These are phyloP conservation scores for Microstegium vimineum DNA, from an alignment of 176 grass and related monocot genomes.

Conservation along the genomic window DNA sequence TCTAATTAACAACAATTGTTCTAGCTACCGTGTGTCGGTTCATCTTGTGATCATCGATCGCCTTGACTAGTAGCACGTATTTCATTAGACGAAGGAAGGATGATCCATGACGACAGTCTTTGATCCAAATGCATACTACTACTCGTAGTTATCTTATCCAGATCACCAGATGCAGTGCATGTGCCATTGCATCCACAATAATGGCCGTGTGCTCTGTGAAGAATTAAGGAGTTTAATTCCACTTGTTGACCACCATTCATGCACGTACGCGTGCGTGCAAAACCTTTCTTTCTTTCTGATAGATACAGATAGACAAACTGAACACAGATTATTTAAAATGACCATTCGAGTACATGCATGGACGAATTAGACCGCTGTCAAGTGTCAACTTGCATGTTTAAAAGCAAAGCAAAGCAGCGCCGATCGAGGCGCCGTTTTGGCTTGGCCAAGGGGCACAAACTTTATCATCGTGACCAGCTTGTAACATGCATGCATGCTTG, in stretches of 20 bases:
- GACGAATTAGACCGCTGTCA: neutral
- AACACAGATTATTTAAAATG: neutral
- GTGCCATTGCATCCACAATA: no score
- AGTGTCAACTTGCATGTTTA: constrained; percentile 8
- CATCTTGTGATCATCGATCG: no score
- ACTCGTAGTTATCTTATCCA: neutral
- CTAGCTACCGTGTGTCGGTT: no score
- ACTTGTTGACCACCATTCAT: neutral
- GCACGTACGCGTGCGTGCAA: neutral
- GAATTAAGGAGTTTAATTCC: neutral
- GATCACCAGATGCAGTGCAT: no score
- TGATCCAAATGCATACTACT: no score
- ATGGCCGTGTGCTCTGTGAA: neutral
- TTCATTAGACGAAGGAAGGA: no score
- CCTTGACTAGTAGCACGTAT: no score
- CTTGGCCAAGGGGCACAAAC: neutral
- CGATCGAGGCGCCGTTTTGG: neutral
- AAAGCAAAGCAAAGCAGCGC: neutral
- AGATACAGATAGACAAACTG: neutral
- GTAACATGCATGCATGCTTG: no score
- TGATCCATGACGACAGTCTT: no score
- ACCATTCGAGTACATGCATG: neutral
- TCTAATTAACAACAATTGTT: neutral
- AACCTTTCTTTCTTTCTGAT: neutral
- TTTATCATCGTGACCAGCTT: neutral